These are phyloP conservation scores for Colletotrichum abscissum DNA, from an alignment of 2,329 filamentous ascomycete genomes.

Conservation along the genomic window DNA sequence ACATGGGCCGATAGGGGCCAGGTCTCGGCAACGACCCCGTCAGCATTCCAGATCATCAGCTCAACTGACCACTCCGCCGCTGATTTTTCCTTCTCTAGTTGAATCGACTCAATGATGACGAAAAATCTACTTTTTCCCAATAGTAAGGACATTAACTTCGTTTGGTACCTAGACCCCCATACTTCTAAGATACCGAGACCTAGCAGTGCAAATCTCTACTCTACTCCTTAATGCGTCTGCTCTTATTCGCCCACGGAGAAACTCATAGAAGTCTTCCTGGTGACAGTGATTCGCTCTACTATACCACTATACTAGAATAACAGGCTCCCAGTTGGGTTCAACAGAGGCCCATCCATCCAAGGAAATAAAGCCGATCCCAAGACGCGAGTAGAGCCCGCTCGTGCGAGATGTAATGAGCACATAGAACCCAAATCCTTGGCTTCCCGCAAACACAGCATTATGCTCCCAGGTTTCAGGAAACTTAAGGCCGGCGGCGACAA, in stretches of 20 bases:
- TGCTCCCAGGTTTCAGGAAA: background rate
- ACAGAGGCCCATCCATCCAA: background rate
- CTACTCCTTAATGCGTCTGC: background rate
- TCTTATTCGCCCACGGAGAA: too few relatives aligned
- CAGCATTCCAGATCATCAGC: background rate
- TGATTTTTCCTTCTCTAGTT: background rate
- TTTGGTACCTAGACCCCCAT: background rate
- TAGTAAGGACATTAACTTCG: background rate
- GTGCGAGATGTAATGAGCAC: background rate
- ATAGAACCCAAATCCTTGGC: background rate
- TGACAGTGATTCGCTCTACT: too few relatives aligned
- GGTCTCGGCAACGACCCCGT: background rate
- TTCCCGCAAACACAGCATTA: background rate
- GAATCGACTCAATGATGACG: background rate
- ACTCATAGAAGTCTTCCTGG: too few relatives aligned
- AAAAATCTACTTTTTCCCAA: fast-evolving
- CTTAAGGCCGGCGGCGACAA: background rate
- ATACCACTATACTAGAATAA: background rate
- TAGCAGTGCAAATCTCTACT: background rate
- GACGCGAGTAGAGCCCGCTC: background rate
- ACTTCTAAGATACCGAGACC: background rate
- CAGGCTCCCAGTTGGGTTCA: background rate
- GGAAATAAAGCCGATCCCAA: background rate
- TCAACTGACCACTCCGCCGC: background rate
- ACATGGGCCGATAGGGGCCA: too few relatives aligned